phyloP scores from a whole-genome alignment of 129 eudicot species.

The Lonicera japonica region DNA sequence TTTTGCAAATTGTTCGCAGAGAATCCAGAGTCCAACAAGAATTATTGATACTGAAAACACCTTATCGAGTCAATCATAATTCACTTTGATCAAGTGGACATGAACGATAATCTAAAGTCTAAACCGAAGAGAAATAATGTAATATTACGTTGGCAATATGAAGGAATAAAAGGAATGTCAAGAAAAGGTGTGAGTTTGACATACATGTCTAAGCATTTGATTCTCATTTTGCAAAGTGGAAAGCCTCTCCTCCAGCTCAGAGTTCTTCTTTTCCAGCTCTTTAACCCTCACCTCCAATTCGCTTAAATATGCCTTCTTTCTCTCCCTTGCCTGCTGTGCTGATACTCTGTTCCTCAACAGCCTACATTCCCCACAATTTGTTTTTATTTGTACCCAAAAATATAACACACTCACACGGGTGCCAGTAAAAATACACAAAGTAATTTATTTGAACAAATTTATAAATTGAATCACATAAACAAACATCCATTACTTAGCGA shows the following conservation, averaged over 20 bases:
- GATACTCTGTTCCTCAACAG: conserved; percentile 94
- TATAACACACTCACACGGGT: not conserved
- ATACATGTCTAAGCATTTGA: conserved; percentile 97
- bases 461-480: too few relatives aligned
- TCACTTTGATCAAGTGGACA: not conserved
- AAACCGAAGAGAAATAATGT: too few relatives aligned
- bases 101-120: not conserved
- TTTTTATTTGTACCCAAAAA: not conserved
- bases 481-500: too few relatives aligned
- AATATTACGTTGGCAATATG: not conserved
- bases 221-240: conserved; percentile 93
- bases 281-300: conserved; percentile 84
- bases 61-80: too few relatives aligned
- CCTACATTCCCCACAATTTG: conserved; percentile 32
- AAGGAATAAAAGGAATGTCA: not conserved
- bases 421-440: not conserved
- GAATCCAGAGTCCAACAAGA: too few relatives aligned
- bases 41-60: too few relatives aligned
- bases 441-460: too few relatives aligned
- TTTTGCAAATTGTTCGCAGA: too few relatives aligned
- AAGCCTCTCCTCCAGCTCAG: conserved; percentile 87
- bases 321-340: conserved; percentile 97
- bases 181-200: conserved; percentile 1
- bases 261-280: conserved; percentile 81
- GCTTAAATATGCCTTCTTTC: conserved; percentile 82